Evolutionary conservation across 805 yeast species (phyloP), one percentile per base, ranked within the genome.

Genomic region (Starmerella scarabaei): DNA sequence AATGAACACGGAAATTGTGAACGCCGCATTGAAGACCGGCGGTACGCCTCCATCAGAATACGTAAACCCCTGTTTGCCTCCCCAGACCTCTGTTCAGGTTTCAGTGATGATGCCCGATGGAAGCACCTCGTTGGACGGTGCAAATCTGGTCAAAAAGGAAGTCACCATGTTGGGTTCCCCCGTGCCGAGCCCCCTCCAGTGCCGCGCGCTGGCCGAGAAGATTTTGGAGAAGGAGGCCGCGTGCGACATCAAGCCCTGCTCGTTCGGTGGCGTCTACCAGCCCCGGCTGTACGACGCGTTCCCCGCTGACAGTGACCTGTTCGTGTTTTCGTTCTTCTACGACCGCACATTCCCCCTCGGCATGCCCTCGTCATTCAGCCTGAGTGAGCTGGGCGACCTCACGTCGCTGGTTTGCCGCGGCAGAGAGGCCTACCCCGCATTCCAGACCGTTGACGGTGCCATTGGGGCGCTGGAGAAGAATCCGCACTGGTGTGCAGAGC

Each of bases 221-320:
- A 72, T 84, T 31, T 70, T 91, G 57, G 78, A 82, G 64, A 88
- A 88, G 64, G 94, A 85, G 31, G 68, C 72, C 14, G 74, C 68
- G 45, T 91, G 99, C 68, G 57, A 66, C 1, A 56, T 67, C 24
- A 72, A 74, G 43, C 93, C 98, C 40, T 91, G 99, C 61, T 82
- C 96, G 2, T 91, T 91, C 71, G 84, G 88, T 57, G 98, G 99
- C 56, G 80, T 85, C 37, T 93, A 93, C 62, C 98, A 91, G 66
- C 99, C 99, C 7, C 80, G 93, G 3, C 67, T 91, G 53, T 74
- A 74, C 33, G 73, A 69, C 47, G 76, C 93, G 14, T 91, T 91
- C 70, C 70, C 75, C 39, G 66, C 66, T 40, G 60, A 73, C 24
- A 71, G 77, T 30, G 97, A 91, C 55, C 69, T 91, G 72, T 91